Base-by-base conservation (phyloP, 305 asterid genomes). In the Solanum hybrid region DNA sequence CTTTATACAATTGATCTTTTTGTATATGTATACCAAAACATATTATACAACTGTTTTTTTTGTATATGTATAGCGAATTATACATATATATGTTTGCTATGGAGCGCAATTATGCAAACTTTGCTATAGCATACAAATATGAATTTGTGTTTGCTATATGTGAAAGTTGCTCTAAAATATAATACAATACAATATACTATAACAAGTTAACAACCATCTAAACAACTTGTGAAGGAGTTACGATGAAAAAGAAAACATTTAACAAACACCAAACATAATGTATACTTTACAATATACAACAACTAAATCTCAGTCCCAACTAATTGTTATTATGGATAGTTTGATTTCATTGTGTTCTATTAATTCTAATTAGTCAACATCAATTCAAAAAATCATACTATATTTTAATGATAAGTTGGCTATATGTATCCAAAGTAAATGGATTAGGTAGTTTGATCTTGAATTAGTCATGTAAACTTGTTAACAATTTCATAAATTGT, bases 381-480 rank as follows among this genome's bases (percentile, higher is more conserved):
- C 77, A 71, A 11, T 26, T 71, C 34, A 71, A 26, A 24, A 26
- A 11, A 71, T 71, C 9, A 71, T 26, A 11, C 34, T 5, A 11
- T 24, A 69, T 11, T 71, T 71, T 71, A 64, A 9, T 64, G 73
- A n/a, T n/a, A 66, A 66, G 14, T 64, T 66, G 73, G 71, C 71
- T 20, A 56, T 56, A 56, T 56, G 71, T 56, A 66, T 16, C 76
- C 76, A 56, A 56, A 31, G 76, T 85, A 85, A 81, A 56, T 32
- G 76, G 76, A 32, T 85, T 85, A 85, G 88, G 51, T 85, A 85
- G 76, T 85, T 85, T 20, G 88, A 40, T 85, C 14, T 85, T 85
- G 77, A 56, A 56, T 20, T 85, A 42, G 76, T 85, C 31, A 31
- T 32, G 76, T 56, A 56, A 85, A 22, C 76, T 85, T 85, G 37